Conservation (phyloP, 108 stramenopile genomes). For the Conticribra guillardii region DNA sequence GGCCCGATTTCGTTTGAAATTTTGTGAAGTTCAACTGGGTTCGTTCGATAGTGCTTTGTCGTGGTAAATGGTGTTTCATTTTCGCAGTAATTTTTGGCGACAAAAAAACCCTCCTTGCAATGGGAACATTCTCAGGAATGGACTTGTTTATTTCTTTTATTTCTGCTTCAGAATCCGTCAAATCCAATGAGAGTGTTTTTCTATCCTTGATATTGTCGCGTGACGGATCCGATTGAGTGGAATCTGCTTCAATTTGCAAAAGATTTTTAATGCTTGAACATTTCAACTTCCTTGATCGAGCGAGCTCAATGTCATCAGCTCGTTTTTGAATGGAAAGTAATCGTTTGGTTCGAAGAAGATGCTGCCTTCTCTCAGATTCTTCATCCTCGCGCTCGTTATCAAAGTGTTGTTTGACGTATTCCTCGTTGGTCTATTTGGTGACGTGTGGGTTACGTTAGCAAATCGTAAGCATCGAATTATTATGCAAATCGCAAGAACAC, state of each 20-base stretch:
- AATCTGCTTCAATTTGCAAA: conserved; percentile 3
- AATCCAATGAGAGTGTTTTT: background rate
- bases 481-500: no score
- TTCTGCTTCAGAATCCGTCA: background rate
- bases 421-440: conserved; percentile 37
- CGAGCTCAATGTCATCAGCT: background rate
- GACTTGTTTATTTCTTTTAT: background rate
- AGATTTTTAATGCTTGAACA: background rate
- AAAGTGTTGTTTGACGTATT: conserved; percentile 40
- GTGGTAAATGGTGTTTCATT: background rate
- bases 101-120: no score
- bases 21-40: background rate
- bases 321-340: conserved; percentile 1
- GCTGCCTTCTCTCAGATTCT: background rate
- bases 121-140: background rate
- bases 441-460: no score
- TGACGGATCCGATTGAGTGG: no score
- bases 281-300: background rate
- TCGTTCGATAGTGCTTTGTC: conserved; percentile 3
- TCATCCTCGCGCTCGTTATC: conserved; percentile 13
- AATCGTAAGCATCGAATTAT: no score
- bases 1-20: background rate
- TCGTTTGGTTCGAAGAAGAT: conserved; percentile 3
- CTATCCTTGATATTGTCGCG: background rate
- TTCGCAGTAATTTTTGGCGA: no score